phyloP scores from a whole-genome alignment of 2,329 filamentous ascomycete species.

The Cadophora sp. region DNA sequence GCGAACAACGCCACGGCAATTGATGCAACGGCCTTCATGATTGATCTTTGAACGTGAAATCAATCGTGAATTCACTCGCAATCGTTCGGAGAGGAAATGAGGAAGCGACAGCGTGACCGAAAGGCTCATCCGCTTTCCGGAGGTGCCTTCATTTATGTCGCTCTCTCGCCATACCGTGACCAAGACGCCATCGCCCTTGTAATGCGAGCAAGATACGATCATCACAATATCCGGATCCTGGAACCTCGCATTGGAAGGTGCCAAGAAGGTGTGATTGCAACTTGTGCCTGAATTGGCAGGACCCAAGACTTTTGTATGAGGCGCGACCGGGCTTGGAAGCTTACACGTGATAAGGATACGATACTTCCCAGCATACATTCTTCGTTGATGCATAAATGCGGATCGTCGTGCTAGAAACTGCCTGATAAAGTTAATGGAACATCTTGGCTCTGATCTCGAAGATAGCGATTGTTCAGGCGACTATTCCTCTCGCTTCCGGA shows the following conservation, averaged over 20 bases:
- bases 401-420: background rate
- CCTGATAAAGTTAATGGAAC: background rate
- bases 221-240: background rate
- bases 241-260: conserved; percentile 7
- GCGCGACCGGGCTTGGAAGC: background rate
- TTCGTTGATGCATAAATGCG: background rate
- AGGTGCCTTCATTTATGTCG: background rate
- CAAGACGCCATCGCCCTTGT: background rate
- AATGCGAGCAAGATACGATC: background rate
- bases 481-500: background rate
- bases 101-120: background rate
- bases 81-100: background rate
- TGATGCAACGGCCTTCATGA: conserved; percentile 3
- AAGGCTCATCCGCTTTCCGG: background rate
- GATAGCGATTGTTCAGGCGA: background rate
- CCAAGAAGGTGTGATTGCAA: background rate
- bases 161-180: conserved; percentile 1
- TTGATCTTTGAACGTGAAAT: background rate
- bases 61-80: background rate
- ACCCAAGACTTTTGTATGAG: conserved; percentile 6
- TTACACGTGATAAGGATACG: background rate
- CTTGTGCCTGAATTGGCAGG: conserved; percentile 14
- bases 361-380: background rate
- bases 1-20: conserved; percentile 4
- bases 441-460: background rate